Evolutionary conservation across 2,329 filamentous ascomycete genomes (phyloP), one percentile per base, ranked within the genome.

Genomic region (Paecilomyces niveus): DNA sequence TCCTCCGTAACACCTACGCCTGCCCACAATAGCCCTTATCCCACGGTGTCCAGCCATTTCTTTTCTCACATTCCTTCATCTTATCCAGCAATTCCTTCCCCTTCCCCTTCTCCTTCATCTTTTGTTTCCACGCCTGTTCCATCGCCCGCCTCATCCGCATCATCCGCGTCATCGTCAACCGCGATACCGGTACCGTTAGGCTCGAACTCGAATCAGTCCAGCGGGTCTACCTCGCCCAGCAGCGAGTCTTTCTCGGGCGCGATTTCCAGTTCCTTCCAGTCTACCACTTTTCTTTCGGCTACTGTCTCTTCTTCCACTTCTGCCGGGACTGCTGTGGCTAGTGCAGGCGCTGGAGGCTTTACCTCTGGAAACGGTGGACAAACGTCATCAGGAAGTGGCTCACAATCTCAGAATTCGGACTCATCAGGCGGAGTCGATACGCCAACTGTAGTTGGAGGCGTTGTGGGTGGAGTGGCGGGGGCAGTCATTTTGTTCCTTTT

Each of bases 401-500:
- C 58, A 24, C 10, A 49, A 51, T 32, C 56, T 13, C 49, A 49
- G 2, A 54, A 57, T n/a, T 62, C 65, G 3, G 61, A 59, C 21
- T 59, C 61, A 8, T 51, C 64, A 21, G 66, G 61, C 31, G 66
- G 69, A 51, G 67, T 68, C 32, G 70, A 76, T 52, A 83, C 81
- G 24, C 79, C 80, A 15, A 78, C 79, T 59, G 80, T 87, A 3
- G 83, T 85, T 21, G 85, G 85, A 7, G 84, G 83, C 53, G 82
- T 87, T n/a, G 77, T 87, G 26, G 85, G 85, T 15, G 84, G 84
- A 53, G 77, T 85, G 54, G 83, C 83, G 33, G 85, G 83, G 29
- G 66, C 82, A 33, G 80, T 83, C 11, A 71, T 82, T 32, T 68
- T 84, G 10, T 68, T 86, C 56, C 69, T 85, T 32, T 50, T 71